Evolutionary conservation across 2,329 filamentous ascomycete genomes (phyloP), one percentile per base, ranked within the genome.

Genomic region (Tympanopsis confertula): DNA sequence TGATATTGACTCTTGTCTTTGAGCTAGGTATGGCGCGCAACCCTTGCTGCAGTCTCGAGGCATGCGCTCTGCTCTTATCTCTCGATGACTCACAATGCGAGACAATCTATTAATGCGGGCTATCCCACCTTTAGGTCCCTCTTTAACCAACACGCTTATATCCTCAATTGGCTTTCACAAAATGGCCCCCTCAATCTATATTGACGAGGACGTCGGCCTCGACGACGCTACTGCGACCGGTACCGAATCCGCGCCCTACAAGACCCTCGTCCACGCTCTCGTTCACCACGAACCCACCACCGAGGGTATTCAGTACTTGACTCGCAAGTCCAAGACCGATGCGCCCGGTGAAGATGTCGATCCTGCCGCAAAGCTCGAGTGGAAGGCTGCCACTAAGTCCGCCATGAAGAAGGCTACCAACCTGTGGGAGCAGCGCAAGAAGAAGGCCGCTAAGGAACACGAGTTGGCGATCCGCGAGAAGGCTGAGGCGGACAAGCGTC

Each of bases 381-480:
- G 68, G 66, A 39, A 73, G 74, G 44, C 61, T 61, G 36, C 61
- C 62, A 36, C 60, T 60, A 38, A 66, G 66, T 44, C 52, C 68
- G 45, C 73, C 71, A 50, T 82, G 69, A 71, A 79, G 78, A 58
- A 68, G 71, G 20, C 72, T 65, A 13, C 69, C 72, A 41, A 80
- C 26, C n/a, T 48, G 18, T 43, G 48, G 17, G 43, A 48, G 13
- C 39, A 39, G 13, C 44, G 45, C 28, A 37, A 51, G 15, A 50
- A 80, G 55, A 74, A 77, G 13, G 77, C 74, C 13, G 51, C 77
- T 54, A 83, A 82, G 62, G 81, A 81, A 55, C 71, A 69, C 3
- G 70, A 66, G 62, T 78, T 72, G 57, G 68, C 69, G 10, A 42
- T 74, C 62, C 40, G 74, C 76, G 44, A 59, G 66, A 47, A 69